phyloP scores from a whole-genome alignment of 2,329 filamentous ascomycete genomes.

The Claviceps digitariae region DNA sequence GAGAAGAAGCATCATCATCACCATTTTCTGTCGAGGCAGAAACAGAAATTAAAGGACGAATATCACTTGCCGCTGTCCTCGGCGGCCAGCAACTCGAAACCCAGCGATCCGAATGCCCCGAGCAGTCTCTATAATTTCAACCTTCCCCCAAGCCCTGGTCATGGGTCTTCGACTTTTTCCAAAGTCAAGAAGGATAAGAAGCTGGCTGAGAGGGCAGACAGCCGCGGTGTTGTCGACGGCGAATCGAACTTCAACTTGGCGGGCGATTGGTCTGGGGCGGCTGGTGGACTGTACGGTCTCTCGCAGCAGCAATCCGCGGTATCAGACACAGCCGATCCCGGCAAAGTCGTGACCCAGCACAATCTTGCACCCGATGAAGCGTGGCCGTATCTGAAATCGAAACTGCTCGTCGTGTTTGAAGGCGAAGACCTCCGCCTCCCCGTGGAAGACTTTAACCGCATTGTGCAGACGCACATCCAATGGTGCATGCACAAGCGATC shows the following conservation, averaged over 20 bases:
- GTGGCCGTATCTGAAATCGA: conserved; percentile 67
- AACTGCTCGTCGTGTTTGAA: conserved; percentile 65
- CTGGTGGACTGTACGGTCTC: conserved; percentile 35
- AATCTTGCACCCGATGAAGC: conserved; percentile 66
- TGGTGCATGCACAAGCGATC: conserved; percentile 62
- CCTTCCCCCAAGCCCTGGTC: conserved; percentile 56
- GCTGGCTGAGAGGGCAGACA: conserved; percentile 51
- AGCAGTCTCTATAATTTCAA: conserved; percentile 70
- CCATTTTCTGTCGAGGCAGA: conserved; percentile 66
- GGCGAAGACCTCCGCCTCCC: conserved; percentile 69
- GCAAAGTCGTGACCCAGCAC: conserved; percentile 45
- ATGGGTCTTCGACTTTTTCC: conserved; percentile 52
- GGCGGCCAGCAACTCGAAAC: conserved; percentile 61
- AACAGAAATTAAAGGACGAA: conserved; percentile 67
- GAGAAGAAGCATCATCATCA: conserved; percentile 70
- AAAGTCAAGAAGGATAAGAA: conserved; percentile 83
- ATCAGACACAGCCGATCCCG: conserved; percentile 40
- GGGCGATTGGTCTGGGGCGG: conserved; percentile 39
- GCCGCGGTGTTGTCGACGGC: conserved; percentile 33
- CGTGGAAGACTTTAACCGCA: conserved; percentile 69
- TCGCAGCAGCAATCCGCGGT: conserved; percentile 27
- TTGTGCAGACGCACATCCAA: conserved; percentile 67
- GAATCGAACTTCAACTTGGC: conserved; percentile 29
- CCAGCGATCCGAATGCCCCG: conserved; percentile 61
- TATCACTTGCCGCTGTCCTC: conserved; percentile 61